These are phyloP conservation scores for Magnusiomyces magnusii DNA, from an alignment of 1,139 yeast genomes.

Conservation along the genomic window DNA sequence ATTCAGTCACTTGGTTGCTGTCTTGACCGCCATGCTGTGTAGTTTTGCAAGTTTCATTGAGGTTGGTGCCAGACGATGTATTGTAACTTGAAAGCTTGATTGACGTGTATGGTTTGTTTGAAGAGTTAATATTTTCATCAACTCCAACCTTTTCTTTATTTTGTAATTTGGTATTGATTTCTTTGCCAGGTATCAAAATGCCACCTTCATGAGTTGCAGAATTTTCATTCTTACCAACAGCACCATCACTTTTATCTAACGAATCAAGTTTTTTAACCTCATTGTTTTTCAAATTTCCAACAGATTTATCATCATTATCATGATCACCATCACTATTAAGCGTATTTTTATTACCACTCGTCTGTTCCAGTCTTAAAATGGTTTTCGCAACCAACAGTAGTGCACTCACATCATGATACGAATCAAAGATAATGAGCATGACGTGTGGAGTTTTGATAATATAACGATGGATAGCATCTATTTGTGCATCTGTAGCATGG, in stretches of 20 bases:
- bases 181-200: not conserved
- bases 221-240: too few species aligned
- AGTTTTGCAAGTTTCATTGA: not conserved
- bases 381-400: not conserved
- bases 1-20: not conserved
- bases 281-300: too few species aligned
- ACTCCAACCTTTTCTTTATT: not conserved
- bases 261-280: too few species aligned
- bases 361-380: constrained; percentile 2
- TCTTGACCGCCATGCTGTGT: not conserved
- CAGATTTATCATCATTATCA: not conserved
- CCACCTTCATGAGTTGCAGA: not conserved
- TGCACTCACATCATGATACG: constrained; percentile 3
- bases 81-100: not conserved
- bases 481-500: not conserved
- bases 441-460: constrained; percentile 7
- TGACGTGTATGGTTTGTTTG: not conserved
- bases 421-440: constrained; percentile 6
- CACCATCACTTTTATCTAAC: too few species aligned
- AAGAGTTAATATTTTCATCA: not conserved
- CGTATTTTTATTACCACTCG: not conserved
- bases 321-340: not conserved
- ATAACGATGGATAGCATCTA: constrained; percentile 5
- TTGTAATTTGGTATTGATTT: not conserved
- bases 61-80: not conserved